phyloP scores from a whole-genome alignment of 1,284 basidiomycete genomes.

The Cryptococcus hybrid region DNA sequence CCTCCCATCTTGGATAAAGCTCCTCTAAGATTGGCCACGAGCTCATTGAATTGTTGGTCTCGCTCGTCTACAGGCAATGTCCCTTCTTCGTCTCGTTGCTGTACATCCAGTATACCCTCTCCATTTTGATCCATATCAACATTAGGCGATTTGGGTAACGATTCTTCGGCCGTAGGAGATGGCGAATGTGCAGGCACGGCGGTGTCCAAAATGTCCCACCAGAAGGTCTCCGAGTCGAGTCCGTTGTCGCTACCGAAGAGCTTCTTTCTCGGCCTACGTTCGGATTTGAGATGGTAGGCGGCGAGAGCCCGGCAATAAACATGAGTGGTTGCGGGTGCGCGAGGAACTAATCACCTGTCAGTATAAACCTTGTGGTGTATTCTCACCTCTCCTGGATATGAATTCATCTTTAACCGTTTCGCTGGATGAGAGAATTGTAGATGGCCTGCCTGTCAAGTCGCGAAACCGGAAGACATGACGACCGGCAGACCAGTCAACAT shows the following conservation, averaged over 20 bases:
- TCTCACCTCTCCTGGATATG: neutral
- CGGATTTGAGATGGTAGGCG: conserved; percentile 16
- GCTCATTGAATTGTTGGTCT: conserved; percentile 54
- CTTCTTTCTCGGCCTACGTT: conserved; percentile 10
- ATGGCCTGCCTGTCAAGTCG: too few species aligned
- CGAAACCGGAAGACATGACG: too few species aligned
- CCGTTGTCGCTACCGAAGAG: conserved; percentile 12
- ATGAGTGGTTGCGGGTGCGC: conserved; percentile 83
- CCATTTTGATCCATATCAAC: too few species aligned
- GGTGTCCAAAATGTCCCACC: conserved; percentile 10
- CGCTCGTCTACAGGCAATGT: conserved; percentile 23
- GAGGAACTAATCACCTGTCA: conserved; percentile 53
- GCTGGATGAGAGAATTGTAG: too few species aligned
- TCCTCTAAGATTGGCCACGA: conserved; percentile 59
- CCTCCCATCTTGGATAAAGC: conserved; percentile 60
- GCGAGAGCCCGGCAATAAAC: conserved; percentile 83
- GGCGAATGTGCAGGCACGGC: neutral
- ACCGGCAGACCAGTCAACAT: too few species aligned
- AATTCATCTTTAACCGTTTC: neutral
- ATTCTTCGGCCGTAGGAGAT: neutral
- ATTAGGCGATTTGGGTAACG: neutral
- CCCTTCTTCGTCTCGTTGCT: too few species aligned
- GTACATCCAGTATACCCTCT: too few species aligned
- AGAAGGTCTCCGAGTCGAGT: conserved; percentile 4
- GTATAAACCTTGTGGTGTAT: neutral